Conservation (phyloP, 2,329 filamentous ascomycete genomes). For the Colletotrichum filicis region DNA sequence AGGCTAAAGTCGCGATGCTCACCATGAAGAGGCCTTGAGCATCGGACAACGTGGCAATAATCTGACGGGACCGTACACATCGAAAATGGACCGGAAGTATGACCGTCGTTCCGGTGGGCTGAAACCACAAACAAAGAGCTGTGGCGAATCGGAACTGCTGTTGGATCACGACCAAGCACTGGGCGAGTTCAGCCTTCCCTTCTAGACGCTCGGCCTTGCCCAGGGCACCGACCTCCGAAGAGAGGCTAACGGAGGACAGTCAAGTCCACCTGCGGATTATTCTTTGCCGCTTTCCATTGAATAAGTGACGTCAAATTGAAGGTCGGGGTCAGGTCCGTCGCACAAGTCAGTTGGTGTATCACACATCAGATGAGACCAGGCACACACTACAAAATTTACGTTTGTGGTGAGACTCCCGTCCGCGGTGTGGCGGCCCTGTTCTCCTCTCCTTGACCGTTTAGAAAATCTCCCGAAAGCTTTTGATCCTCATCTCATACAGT, state of each 20-base stretch:
- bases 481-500: no score
- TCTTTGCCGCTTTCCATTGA: neutral
- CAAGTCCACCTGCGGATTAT: neutral
- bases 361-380: conserved; percentile 30
- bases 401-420: neutral
- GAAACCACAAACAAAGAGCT: neutral
- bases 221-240: neutral
- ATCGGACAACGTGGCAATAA: neutral
- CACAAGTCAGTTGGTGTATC: conserved; percentile 15
- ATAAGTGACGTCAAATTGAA: conserved; percentile 7
- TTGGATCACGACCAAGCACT: neutral
- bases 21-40: neutral
- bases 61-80: neutral
- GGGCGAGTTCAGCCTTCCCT: neutral
- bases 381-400: conserved; percentile 1
- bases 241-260: no score
- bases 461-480: neutral
- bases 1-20: neutral
- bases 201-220: neutral
- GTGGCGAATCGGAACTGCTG: conserved; percentile 22
- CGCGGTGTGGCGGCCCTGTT: neutral
- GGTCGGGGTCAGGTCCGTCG: neutral
- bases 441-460: neutral
- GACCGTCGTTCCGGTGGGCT: neutral
- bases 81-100: neutral